These are phyloP conservation scores for Cadophora luteo-olivacea DNA, from an alignment of 2,329 filamentous ascomycete genomes.

Conservation along the genomic window DNA sequence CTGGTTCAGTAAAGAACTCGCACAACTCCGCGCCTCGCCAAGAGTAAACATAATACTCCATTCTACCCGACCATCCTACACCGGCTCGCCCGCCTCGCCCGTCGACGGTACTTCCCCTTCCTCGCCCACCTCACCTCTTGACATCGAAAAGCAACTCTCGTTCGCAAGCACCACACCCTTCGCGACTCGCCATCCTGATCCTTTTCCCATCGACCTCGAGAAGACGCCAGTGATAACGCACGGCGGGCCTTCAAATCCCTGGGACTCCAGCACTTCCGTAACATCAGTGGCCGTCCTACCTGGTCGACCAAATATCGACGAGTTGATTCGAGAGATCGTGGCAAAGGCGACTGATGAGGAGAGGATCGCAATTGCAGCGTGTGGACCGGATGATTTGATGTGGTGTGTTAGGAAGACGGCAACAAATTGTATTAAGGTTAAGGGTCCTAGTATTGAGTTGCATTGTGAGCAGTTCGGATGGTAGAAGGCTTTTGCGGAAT, in stretches of 20 bases:
- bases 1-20: slow-evolving; percentile 39
- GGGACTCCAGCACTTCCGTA: slow-evolving; percentile 22
- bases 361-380: slow-evolving; percentile 54
- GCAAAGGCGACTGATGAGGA: slow-evolving; percentile 44
- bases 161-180: slow-evolving; percentile 1
- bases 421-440: slow-evolving; percentile 51
- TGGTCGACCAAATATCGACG: slow-evolving; percentile 51
- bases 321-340: slow-evolving; percentile 49
- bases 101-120: neutral
- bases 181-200: neutral
- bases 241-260: slow-evolving; percentile 7
- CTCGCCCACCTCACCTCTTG: slow-evolving; percentile 15
- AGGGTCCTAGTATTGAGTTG: slow-evolving; percentile 56
- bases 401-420: slow-evolving; percentile 52
- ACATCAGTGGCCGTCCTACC: slow-evolving; percentile 28
- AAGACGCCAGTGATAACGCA: slow-evolving; percentile 15
- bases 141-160: slow-evolving; percentile 27
- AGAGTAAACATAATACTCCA: slow-evolving; percentile 43
- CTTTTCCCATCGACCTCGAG: slow-evolving; percentile 18
- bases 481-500: slow-evolving; percentile 19
- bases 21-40: slow-evolving; percentile 40
- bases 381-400: slow-evolving; percentile 55
- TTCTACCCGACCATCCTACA: slow-evolving; percentile 35
- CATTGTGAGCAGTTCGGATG: slow-evolving; percentile 52
- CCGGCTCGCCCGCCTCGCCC: neutral